Evolutionary conservation across 495 filamentous ascomycete genomes (phyloP).

Genomic region (Bacidia gigantensis): DNA sequence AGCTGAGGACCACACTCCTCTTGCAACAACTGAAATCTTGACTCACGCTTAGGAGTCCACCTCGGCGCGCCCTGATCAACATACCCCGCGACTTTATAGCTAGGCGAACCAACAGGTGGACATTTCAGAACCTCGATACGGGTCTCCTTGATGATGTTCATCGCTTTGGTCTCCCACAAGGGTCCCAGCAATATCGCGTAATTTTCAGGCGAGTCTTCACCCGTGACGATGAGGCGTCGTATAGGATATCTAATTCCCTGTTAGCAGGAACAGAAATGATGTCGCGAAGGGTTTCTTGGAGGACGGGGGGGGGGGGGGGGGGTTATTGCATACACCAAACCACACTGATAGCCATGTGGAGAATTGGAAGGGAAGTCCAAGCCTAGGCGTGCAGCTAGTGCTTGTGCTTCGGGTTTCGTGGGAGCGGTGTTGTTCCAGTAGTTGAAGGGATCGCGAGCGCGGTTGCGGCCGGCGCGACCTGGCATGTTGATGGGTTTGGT

Average conservation of each 20-base stretch:
- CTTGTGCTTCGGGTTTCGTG: conserved; percentile 5
- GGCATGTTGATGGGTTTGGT: too few species aligned
- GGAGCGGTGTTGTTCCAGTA: not conserved
- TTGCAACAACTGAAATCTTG: too few species aligned
- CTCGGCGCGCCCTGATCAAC: not conserved
- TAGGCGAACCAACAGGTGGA: not conserved
- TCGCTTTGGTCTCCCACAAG: not conserved
- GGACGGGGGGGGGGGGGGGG: not conserved
- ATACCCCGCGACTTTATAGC: not conserved
- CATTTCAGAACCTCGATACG: not conserved
- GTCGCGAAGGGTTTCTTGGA: not conserved
- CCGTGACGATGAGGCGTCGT: not conserved
- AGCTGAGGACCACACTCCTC: too few species aligned
- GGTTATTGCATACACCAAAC: not conserved
- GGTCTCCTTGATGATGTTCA: not conserved
- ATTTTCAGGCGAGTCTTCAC: conserved; percentile 2
- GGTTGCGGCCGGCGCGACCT: too few species aligned
- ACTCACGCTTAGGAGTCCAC: not conserved
- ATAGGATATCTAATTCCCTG: conserved; percentile 1
- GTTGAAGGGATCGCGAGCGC: not conserved
- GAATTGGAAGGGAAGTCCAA: not conserved
- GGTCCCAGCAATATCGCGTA: not conserved
- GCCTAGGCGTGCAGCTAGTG: conserved; percentile 5
- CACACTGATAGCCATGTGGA: too few species aligned
- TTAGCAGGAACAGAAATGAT: too few species aligned